These are phyloP conservation scores for Trichophyton mentagrophytes DNA, from an alignment of 2,329 filamentous ascomycete genomes.

Conservation along the genomic window DNA sequence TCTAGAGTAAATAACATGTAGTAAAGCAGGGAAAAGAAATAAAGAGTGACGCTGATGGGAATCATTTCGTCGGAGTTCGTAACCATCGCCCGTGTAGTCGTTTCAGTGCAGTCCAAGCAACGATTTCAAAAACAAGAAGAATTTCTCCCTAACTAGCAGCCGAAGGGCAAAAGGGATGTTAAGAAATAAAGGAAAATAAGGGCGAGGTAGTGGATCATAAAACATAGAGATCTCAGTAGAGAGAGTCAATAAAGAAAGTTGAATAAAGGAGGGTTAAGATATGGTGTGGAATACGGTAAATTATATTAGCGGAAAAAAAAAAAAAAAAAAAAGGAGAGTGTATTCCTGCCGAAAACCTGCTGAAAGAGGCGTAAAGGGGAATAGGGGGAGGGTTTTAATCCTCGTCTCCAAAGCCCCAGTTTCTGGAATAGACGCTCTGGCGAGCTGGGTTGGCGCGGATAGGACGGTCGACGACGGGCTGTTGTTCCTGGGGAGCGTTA, in stretches of 20 bases:
- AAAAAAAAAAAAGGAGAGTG: neutral
- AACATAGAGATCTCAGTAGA: neutral
- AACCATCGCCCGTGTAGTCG: constrained; percentile 3
- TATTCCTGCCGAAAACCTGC: neutral
- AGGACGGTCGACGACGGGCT: constrained; percentile 15
- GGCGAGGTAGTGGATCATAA: neutral
- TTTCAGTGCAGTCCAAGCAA: neutral
- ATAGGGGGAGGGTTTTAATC: constrained; percentile 11
- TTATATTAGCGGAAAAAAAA: neutral
- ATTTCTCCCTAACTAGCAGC: neutral
- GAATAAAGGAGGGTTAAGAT: neutral
- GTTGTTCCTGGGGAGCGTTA: constrained; percentile 21
- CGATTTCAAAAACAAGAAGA: constrained; percentile 1
- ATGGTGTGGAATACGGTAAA: neutral
- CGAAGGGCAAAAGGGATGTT: neutral
- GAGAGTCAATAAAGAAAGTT: neutral
- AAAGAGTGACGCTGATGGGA: neutral
- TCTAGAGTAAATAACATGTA: neutral
- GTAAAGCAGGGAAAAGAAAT: neutral
- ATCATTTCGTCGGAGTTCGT: constrained; percentile 3
- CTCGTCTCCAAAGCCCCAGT: constrained; percentile 34
- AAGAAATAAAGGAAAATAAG: neutral
- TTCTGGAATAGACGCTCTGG: constrained; percentile 23
- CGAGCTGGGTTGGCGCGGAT: constrained; percentile 18
- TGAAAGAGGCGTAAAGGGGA: neutral